Conservation (phyloP, 257 asterid species). For the Apocynum venetum region DNA sequence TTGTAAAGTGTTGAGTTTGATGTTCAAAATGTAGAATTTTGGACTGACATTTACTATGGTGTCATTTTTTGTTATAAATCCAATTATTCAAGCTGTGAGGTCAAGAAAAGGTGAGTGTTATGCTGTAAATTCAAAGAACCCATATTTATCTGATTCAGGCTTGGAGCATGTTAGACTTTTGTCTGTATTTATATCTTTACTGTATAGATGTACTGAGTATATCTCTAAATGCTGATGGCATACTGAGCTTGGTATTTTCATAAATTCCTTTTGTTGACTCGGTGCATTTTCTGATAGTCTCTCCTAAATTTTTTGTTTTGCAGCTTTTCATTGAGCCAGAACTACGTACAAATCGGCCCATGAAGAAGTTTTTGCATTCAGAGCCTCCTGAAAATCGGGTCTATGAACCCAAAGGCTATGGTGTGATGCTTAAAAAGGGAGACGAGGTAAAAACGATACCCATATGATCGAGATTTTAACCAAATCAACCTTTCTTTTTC, state of each 20-base stretch:
- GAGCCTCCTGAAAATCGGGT: constrained; percentile 62
- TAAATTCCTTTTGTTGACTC: constrained; percentile 7
- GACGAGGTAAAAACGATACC: constrained; percentile 59
- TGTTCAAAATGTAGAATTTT: not conserved
- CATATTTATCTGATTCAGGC: not conserved
- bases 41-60: not conserved
- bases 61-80: not conserved
- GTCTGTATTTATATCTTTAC: not conserved
- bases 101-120: not conserved
- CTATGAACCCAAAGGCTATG: constrained; percentile 61
- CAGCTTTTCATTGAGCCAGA: constrained; percentile 86
- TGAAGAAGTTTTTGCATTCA: constrained; percentile 53
- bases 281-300: constrained; percentile 5
- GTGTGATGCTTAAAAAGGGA: constrained; percentile 74
- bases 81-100: not conserved
- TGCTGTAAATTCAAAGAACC: not conserved
- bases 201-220: not conserved
- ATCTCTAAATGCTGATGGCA: not conserved
- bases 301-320: not conserved
- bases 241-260: not conserved
- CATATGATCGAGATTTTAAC: not conserved
- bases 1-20: not conserved
- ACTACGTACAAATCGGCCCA: constrained; percentile 69
- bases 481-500: too few relatives aligned
- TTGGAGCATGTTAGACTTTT: not conserved